Evolutionary conservation across 202 grass and related monocot species (phyloP).

Genomic region (Schoenoplectus triqueter): DNA sequence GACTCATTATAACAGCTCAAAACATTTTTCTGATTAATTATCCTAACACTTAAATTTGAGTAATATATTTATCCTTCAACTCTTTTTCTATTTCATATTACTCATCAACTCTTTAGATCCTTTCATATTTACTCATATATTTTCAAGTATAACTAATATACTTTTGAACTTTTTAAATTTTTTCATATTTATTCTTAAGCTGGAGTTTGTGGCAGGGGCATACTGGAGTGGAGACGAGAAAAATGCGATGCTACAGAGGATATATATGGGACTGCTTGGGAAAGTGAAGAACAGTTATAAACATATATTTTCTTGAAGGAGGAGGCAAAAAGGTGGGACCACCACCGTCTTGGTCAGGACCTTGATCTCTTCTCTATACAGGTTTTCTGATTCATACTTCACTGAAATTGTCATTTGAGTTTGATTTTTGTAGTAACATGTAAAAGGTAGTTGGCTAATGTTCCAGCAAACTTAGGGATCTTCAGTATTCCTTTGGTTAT

Average conservation of each 20-base stretch:
- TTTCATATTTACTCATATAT: too few species aligned
- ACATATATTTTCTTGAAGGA: slow-evolving; percentile 85
- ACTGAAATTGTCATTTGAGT: background rate
- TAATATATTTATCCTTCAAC: too few species aligned
- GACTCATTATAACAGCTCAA: too few species aligned
- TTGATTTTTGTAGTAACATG: background rate
- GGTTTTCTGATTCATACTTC: slow-evolving; percentile 45
- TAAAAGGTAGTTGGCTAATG: slow-evolving; percentile 6
- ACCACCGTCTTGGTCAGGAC: slow-evolving; percentile 86
- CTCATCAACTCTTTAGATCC: too few species aligned
- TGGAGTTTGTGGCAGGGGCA: slow-evolving; percentile 93
- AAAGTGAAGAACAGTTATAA: slow-evolving; percentile 82
- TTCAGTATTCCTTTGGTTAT: background rate
- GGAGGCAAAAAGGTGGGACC: slow-evolving; percentile 89
- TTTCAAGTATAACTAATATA: too few species aligned
- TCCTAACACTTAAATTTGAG: too few species aligned
- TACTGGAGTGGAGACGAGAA: slow-evolving; percentile 98
- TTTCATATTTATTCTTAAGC: slow-evolving; percentile 32
- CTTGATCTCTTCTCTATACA: slow-evolving; percentile 99
- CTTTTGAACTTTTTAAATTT: too few species aligned
- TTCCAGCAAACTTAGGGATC: background rate
- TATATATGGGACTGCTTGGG: slow-evolving; percentile 99
- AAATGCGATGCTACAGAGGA: slow-evolving; percentile 90
- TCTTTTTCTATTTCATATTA: too few species aligned
- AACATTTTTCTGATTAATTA: too few species aligned